phyloP scores from a whole-genome alignment of 1,284 basidiomycete genomes.

The Porodaedalea pini region DNA sequence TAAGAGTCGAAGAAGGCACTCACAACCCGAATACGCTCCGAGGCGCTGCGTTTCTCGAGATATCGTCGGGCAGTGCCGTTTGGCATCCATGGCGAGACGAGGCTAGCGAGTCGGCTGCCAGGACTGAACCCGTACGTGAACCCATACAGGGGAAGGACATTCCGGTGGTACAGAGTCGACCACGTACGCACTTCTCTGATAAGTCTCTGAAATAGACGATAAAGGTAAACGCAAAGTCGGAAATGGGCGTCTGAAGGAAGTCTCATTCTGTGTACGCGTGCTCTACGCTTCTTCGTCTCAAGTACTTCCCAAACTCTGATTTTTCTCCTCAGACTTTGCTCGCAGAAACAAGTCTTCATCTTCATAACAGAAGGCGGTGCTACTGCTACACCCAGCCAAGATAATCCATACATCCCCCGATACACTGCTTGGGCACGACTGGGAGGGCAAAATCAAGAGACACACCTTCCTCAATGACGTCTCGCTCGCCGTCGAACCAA shows the following conservation, averaged over 20 bases:
- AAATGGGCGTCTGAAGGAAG: not conserved
- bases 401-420: too few relatives aligned
- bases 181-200: conserved; percentile 16
- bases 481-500: conserved; percentile 5
- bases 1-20: not conserved
- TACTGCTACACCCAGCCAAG: too few relatives aligned
- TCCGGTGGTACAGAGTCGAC: conserved; percentile 16
- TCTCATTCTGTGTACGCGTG: not conserved
- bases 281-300: not conserved
- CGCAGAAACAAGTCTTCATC: too few relatives aligned
- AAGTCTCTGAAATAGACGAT: not conserved
- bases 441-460: too few relatives aligned
- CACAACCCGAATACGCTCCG: conserved; percentile 17
- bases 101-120: conserved; percentile 10
- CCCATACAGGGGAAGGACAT: conserved; percentile 17
- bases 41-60: not conserved
- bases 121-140: conserved; percentile 17
- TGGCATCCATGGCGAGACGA: conserved; percentile 21
- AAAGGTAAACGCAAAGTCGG: not conserved
- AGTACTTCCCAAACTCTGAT: too few relatives aligned
- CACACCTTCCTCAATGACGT: conserved; percentile 11
- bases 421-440: too few relatives aligned
- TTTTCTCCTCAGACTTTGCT: too few relatives aligned
- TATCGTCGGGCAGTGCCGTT: conserved; percentile 14
- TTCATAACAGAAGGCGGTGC: too few relatives aligned